A percentile compares a stretch with the other conserved stretches of the same genome.
phyloP scores from a whole-genome alignment of 768 basidiomycete genomes.

The Suillus fuscotomentosus region DNA sequence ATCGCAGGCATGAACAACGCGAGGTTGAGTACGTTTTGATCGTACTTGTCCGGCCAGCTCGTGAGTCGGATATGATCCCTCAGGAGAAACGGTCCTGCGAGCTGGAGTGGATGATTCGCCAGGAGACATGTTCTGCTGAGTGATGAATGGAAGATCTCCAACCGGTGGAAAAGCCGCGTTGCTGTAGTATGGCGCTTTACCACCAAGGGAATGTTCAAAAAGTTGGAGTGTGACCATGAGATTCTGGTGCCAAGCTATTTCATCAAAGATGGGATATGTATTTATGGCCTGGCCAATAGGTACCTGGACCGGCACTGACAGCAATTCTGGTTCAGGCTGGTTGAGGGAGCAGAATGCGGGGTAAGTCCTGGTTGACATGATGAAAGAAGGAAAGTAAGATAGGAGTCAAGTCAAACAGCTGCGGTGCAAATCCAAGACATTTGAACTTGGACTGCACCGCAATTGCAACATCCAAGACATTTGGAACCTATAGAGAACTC shows the following conservation, averaged over 20 bases:
- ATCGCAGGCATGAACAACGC: not conserved
- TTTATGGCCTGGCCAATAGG: not conserved
- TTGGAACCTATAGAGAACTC: not conserved
- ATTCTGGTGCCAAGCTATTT: not conserved
- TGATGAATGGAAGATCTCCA: too few species aligned
- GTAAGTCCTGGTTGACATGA: not conserved
- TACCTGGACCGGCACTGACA: not conserved
- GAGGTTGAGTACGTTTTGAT: not conserved
- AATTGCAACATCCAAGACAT: not conserved
- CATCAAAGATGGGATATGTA: not conserved
- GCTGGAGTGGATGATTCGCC: not conserved
- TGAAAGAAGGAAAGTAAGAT: not conserved
- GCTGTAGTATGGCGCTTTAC: not conserved
- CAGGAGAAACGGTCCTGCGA: not conserved
- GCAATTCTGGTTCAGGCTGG: not conserved
- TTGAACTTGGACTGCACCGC: not conserved
- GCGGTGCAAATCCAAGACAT: not conserved
- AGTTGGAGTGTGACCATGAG: not conserved
- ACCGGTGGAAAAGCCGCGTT: not conserved
- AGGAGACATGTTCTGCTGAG: not conserved
- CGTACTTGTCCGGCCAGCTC: not conserved
- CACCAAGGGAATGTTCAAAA: not conserved
- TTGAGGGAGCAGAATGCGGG: constrained; percentile 1
- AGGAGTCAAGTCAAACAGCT: not conserved
- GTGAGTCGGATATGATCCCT: too few species aligned